Conservation (phyloP, 2,329 filamentous ascomycete species). For the Clarireedia paspali region DNA sequence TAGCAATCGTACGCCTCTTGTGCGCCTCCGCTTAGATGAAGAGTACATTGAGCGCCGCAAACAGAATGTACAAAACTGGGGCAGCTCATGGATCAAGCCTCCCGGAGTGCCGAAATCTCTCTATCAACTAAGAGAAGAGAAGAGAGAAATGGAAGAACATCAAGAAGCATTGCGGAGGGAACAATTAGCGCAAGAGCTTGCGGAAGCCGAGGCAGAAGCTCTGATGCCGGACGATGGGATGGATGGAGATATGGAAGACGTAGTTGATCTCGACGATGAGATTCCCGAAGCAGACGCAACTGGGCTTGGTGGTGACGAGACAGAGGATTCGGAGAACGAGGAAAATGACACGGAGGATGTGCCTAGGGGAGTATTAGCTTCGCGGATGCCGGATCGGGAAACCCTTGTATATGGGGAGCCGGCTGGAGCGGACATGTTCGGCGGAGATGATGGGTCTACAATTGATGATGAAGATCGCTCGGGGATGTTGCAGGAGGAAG, state of each 20-base stretch:
- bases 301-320: constrained; percentile 27
- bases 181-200: constrained; percentile 64
- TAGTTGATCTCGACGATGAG: constrained; percentile 62
- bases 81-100: constrained; percentile 82
- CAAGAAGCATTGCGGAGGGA: constrained; percentile 66
- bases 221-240: constrained; percentile 29
- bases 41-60: constrained; percentile 68
- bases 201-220: constrained; percentile 46
- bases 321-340: constrained; percentile 35
- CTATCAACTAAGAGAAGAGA: constrained; percentile 83
- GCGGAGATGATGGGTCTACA: constrained; percentile 39
- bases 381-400: constrained; percentile 48
- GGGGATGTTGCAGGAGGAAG: constrained; percentile 58
- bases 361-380: constrained; percentile 26
- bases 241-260: constrained; percentile 39
- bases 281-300: constrained; percentile 53
- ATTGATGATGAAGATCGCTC: constrained; percentile 49
- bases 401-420: constrained; percentile 46
- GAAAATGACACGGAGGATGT: constrained; percentile 31
- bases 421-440: constrained; percentile 36
- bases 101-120: constrained; percentile 84
- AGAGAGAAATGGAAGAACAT: constrained; percentile 80
- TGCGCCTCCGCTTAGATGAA: constrained; percentile 69
- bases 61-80: constrained; percentile 76
- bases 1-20: constrained; percentile 54